These are phyloP conservation scores for Funneliformis caledonium DNA, from an alignment of 371 early-diverging fungal species.

Conservation along the genomic window DNA sequence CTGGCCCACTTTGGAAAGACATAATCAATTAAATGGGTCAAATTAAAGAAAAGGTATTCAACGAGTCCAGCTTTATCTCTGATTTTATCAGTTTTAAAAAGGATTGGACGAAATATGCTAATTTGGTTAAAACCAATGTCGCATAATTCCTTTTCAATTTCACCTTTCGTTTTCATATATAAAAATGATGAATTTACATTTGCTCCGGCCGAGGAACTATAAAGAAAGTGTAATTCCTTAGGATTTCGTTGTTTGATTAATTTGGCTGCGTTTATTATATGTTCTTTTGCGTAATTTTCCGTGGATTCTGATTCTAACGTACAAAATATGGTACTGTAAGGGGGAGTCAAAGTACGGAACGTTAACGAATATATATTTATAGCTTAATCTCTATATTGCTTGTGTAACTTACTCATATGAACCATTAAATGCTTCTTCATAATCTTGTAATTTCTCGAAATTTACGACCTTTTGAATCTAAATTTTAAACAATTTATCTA, in stretches of 20 bases:
- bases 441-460: constrained; percentile 51
- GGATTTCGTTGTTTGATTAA: constrained; percentile 64
- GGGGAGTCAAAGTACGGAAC: neutral
- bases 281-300: constrained; percentile 69
- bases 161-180: constrained; percentile 76
- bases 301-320: constrained; percentile 71
- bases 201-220: constrained; percentile 65
- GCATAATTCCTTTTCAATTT: constrained; percentile 68
- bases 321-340: constrained; percentile 63
- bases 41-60: too few relatives aligned
- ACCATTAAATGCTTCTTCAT: constrained; percentile 20
- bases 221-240: constrained; percentile 63
- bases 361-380: too few relatives aligned
- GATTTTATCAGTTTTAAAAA: constrained; percentile 55
- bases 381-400: neutral
- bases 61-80: constrained; percentile 18
- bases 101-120: constrained; percentile 68
- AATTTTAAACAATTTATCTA: too few relatives aligned
- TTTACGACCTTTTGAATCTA: constrained; percentile 54
- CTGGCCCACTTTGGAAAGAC: neutral
- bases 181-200: constrained; percentile 65
- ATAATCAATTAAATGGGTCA: too few relatives aligned
- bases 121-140: constrained; percentile 67
- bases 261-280: constrained; percentile 69
- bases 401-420: constrained; percentile 40